Evolutionary conservation across 179 eudicot genomes (phyloP), one percentile per base, ranked within the genome.

Genomic region (Gypsophila paniculata): DNA sequence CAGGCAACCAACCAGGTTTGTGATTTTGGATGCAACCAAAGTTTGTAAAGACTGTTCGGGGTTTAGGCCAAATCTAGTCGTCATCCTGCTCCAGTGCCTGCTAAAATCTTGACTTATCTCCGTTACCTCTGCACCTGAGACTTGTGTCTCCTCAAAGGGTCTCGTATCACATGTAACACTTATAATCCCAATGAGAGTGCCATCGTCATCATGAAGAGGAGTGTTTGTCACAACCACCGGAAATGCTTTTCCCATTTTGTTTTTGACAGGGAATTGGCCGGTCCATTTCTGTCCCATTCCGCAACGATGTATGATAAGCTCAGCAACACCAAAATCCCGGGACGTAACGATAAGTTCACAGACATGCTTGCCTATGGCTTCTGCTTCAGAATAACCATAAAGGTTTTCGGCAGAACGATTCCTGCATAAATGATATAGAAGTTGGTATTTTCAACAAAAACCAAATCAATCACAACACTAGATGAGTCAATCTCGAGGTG

Each of bases 21-120:
- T 83, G 72, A 93, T 66, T 79, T 86, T 93, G 26, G 98, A 91
- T 69, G 97, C 85, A 54, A 93, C 81, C 67, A 89, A 87, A 76
- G 77, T 85, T 82, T 89, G 96, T 75, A 91, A 82, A 75, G 98
- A 93, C 77, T 88, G 93, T 54, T 89, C 96, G 69, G 89, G 87
- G 83, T 88, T 90, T 77, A 85, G 86, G 65, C 96, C 93, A 79
- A 86, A 85, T 82, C 86, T 91, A 67, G 85, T 81, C n/a, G 87
- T 70, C 36, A 87, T 91, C 75, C 78, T 67, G 68, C 53, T 78
- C 74, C 72, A 79, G 52, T 83, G 67, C 67, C 86, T 79, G 75
- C 75, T 74, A 77, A 78, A 78, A 74, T 75, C 77, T 52, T 75
- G 80, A 73, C 78, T 79, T 36, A 68, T 32, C 59, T 83, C 94